These are phyloP conservation scores for Termitomyces sp. DNA, from an alignment of 768 basidiomycete genomes.

Conservation along the genomic window DNA sequence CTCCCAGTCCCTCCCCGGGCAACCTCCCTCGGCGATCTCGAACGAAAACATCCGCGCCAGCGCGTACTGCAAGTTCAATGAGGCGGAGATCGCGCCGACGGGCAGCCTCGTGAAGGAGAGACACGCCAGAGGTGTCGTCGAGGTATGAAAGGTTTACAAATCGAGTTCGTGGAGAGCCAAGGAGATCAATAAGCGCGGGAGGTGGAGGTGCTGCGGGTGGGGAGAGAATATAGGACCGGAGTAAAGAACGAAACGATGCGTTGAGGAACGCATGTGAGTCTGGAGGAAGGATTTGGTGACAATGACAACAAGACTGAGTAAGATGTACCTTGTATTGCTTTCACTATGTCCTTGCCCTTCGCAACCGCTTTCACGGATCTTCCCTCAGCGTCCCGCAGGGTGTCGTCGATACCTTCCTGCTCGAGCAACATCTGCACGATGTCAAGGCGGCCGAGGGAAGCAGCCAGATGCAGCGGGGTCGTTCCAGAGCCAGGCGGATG, in stretches of 20 bases:
- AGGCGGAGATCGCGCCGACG: constrained; percentile 73
- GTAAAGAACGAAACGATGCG: constrained; percentile 66
- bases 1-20: constrained; percentile 48
- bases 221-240: constrained; percentile 71
- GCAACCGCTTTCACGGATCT: constrained; percentile 71
- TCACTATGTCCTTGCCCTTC: constrained; percentile 56
- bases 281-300: not conserved
- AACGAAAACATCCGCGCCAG: constrained; percentile 87
- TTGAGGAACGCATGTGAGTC: constrained; percentile 67
- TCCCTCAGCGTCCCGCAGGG: constrained; percentile 59
- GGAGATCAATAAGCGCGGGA: constrained; percentile 45
- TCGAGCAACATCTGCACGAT: constrained; percentile 73
- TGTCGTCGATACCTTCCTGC: constrained; percentile 79
- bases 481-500: constrained; percentile 74
- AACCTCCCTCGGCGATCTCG: constrained; percentile 70
- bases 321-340: constrained; percentile 61
- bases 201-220: constrained; percentile 34
- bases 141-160: constrained; percentile 76
- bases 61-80: constrained; percentile 78
- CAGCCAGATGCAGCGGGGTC: constrained; percentile 63
- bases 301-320: not conserved
- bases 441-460: constrained; percentile 66
- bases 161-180: constrained; percentile 62
- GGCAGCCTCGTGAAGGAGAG: constrained; percentile 85
- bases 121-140: constrained; percentile 71